Percentiles rank a stretch among this genome's conserved stretches.
Conservation (phyloP, 306 rosid species). For the Pterocarpus macrocarpus region DNA sequence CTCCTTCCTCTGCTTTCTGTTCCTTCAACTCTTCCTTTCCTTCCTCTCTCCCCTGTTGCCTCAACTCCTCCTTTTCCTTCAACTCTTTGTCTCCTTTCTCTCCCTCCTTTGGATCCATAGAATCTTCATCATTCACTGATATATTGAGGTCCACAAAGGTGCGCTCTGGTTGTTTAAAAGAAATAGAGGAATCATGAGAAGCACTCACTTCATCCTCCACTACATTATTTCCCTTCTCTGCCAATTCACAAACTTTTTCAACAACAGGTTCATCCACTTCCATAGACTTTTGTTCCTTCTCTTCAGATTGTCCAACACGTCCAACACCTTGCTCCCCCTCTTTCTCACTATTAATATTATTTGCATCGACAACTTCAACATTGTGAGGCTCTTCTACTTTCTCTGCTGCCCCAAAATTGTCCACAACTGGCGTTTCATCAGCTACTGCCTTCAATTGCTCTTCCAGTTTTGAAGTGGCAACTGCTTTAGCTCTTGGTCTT, state of each 20-base stretch:
- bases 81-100: constrained; percentile 42
- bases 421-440: constrained; percentile 46
- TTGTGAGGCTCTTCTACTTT: constrained; percentile 52
- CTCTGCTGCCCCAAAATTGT: constrained; percentile 23
- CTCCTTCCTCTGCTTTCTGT: constrained; percentile 25
- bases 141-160: constrained; percentile 44
- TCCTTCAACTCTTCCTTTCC: constrained; percentile 35
- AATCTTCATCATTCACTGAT: constrained; percentile 46
- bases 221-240: constrained; percentile 28
- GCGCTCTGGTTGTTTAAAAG: constrained; percentile 38
- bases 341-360: constrained; percentile 35
- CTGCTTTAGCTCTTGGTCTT: constrained; percentile 47
- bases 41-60: neutral
- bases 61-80: constrained; percentile 26
- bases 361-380: constrained; percentile 43
- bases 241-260: constrained; percentile 47
- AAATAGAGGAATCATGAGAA: constrained; percentile 45
- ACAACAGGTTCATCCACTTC: constrained; percentile 50
- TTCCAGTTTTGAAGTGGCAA: constrained; percentile 41
- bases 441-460: constrained; percentile 47
- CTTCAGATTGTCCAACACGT: constrained; percentile 41
- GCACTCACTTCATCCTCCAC: constrained; percentile 41
- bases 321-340: constrained; percentile 41
- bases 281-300: constrained; percentile 48
- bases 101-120: constrained; percentile 44